Conservation (phyloP, 1,284 basidiomycete species). For the Pascua sp. region DNA sequence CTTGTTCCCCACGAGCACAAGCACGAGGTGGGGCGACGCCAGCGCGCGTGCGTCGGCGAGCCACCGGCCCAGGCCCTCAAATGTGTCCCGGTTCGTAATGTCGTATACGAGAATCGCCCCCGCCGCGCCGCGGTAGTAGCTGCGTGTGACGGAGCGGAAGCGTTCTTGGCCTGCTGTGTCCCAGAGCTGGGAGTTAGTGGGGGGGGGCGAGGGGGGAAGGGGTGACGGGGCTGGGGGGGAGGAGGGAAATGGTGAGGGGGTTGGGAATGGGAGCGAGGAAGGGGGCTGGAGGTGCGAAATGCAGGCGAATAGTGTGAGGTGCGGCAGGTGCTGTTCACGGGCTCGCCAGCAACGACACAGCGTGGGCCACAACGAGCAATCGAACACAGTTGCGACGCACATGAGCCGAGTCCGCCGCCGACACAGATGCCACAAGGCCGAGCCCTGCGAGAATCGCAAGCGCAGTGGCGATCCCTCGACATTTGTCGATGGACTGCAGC, state of each 20-base stretch:
- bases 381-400: too few relatives aligned
- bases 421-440: too few relatives aligned
- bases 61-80: slow-evolving; percentile 78
- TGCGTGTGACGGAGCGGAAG: slow-evolving; percentile 92
- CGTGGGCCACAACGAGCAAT: too few relatives aligned
- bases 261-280: too few relatives aligned
- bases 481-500: too few relatives aligned
- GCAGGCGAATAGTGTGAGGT: not conserved
- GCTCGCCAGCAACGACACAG: too few relatives aligned
- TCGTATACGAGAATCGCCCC: slow-evolving; percentile 95
- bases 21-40: slow-evolving; percentile 77
- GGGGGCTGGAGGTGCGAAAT: not conserved
- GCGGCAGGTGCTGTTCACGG: too few relatives aligned
- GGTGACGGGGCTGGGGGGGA: too few relatives aligned
- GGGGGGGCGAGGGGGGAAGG: not conserved
- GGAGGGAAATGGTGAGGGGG: too few relatives aligned
- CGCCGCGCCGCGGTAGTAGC: slow-evolving; percentile 93
- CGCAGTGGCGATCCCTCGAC: too few relatives aligned
- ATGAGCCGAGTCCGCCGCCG: too few relatives aligned
- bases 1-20: slow-evolving; percentile 93
- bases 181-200: slow-evolving; percentile 64
- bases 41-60: slow-evolving; percentile 85
- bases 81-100: slow-evolving; percentile 72
- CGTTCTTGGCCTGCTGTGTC: slow-evolving; percentile 96
- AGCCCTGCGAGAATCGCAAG: too few relatives aligned